A percentile compares a stretch with the other conserved stretches of the same genome.
Evolutionary conservation across 225 moss, liverwort and hornwort species (phyloP).

Genomic region (Bryoerythrophyllum caledonicum): DNA sequence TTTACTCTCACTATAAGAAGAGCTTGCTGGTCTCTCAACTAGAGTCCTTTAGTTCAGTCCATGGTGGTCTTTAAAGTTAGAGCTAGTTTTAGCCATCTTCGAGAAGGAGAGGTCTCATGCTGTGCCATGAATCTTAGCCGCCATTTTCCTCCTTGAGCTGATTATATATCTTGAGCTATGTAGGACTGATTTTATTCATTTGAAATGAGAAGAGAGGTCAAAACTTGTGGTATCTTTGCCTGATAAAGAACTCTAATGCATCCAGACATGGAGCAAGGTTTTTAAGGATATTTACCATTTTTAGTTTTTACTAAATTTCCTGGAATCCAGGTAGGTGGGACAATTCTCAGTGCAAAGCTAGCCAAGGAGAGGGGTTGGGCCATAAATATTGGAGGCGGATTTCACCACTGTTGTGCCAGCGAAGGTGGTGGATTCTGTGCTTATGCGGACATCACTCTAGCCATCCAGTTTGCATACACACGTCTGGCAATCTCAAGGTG

Average conservation of each 20-base stretch:
- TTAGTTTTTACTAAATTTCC: neutral
- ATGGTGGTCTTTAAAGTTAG: too few relatives aligned
- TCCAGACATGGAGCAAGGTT: neutral
- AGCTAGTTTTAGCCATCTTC: too few relatives aligned
- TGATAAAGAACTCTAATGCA: neutral
- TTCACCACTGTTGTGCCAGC: conserved; percentile 85
- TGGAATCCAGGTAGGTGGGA: conserved; percentile 81
- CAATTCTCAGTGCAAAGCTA: conserved; percentile 79
- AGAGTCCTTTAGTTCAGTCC: too few relatives aligned
- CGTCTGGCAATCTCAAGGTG: conserved; percentile 69
- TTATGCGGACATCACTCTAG: conserved; percentile 94
- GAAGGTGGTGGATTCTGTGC: conserved; percentile 96
- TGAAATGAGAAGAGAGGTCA: too few relatives aligned
- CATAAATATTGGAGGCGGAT: conserved; percentile 95
- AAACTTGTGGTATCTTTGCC: too few relatives aligned
- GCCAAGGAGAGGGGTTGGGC: conserved; percentile 97
- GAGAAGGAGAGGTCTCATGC: too few relatives aligned
- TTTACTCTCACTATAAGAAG: too few relatives aligned
- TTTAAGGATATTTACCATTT: neutral
- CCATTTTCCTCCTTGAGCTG: too few relatives aligned
- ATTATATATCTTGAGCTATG: too few relatives aligned
- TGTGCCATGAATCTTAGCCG: too few relatives aligned
- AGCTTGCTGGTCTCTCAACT: too few relatives aligned
- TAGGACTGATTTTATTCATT: too few relatives aligned
- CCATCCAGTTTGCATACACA: conserved; percentile 83